These are phyloP conservation scores for Scleromitrula shiraiana DNA, from an alignment of 2,329 filamentous ascomycete species.

Conservation along the genomic window DNA sequence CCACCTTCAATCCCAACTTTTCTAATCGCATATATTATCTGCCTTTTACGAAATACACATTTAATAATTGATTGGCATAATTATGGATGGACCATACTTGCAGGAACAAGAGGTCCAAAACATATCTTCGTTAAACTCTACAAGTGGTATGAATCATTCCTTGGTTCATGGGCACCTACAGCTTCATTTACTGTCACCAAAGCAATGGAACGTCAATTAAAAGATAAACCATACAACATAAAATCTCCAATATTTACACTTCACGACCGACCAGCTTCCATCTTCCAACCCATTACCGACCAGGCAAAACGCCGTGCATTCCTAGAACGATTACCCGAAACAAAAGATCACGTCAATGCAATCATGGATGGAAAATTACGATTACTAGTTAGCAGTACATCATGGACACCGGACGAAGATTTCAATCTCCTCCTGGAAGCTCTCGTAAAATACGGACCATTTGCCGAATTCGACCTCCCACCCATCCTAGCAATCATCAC, in stretches of 20 bases:
- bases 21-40: conserved; percentile 63
- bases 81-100: conserved; percentile 91
- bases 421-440: conserved; percentile 82
- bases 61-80: conserved; percentile 98
- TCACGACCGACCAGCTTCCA: conserved; percentile 76
- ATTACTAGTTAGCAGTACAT: conserved; percentile 85
- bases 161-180: conserved; percentile 58
- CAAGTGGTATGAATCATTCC: conserved; percentile 65
- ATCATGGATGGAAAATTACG: conserved; percentile 52
- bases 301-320: conserved; percentile 45
- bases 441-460: conserved; percentile 62
- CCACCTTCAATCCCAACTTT: conserved; percentile 92
- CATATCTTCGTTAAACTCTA: conserved; percentile 76
- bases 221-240: conserved; percentile 54
- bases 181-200: conserved; percentile 82
- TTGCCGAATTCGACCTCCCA: conserved; percentile 31
- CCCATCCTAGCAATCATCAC: conserved; percentile 90
- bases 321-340: conserved; percentile 57
- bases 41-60: conserved; percentile 68
- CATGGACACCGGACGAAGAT: conserved; percentile 96
- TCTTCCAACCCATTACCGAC: conserved; percentile 64
- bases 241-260: conserved; percentile 59
- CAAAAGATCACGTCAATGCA: conserved; percentile 48
- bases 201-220: conserved; percentile 74
- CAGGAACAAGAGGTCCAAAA: conserved; percentile 43